Conservation (phyloP, 345 rosid species). For the Aquilaria malaccensis region DNA sequence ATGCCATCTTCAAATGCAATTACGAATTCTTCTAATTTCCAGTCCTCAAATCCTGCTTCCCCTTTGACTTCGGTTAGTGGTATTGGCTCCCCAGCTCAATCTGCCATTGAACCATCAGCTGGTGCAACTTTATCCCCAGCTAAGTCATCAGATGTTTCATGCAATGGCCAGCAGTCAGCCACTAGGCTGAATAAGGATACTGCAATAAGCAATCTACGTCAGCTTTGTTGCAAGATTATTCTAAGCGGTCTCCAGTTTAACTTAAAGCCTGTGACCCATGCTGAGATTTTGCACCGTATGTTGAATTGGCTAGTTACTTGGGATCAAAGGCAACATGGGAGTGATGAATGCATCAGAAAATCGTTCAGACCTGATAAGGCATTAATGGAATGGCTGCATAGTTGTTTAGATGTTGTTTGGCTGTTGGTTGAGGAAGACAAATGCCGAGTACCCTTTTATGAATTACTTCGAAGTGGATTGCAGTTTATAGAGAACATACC, state of each 20-base stretch:
- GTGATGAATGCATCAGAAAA: slow-evolving; percentile 59
- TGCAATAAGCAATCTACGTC: slow-evolving; percentile 71
- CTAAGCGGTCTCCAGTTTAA: slow-evolving; percentile 58
- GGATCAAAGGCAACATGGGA: slow-evolving; percentile 77
- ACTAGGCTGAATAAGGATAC: slow-evolving; percentile 48
- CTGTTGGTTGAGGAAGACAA: slow-evolving; percentile 76
- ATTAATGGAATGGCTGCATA: slow-evolving; percentile 76
- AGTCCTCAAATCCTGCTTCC: slow-evolving; percentile 57
- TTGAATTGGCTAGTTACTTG: slow-evolving; percentile 88
- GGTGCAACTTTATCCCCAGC: slow-evolving; percentile 45
- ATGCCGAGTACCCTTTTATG: slow-evolving; percentile 94
- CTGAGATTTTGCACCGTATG: slow-evolving; percentile 72
- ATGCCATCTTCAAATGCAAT: slow-evolving; percentile 39
- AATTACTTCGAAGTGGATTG: slow-evolving; percentile 80
- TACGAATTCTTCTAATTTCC: slow-evolving; percentile 50
- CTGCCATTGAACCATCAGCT: slow-evolving; percentile 57
- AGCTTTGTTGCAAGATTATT: slow-evolving; percentile 87
- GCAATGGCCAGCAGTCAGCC: slow-evolving; percentile 38
- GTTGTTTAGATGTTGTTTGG: slow-evolving; percentile 95
- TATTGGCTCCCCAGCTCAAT: slow-evolving; percentile 73
- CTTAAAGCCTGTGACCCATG: slow-evolving; percentile 83
- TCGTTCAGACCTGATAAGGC: slow-evolving; percentile 67
- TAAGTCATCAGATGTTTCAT: slow-evolving; percentile 45
- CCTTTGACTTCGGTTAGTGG: slow-evolving; percentile 61
- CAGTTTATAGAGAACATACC: slow-evolving; percentile 96